These are phyloP conservation scores for Colletotrichum gigasporum DNA, from an alignment of 2,329 filamentous ascomycete genomes.

Conservation along the genomic window DNA sequence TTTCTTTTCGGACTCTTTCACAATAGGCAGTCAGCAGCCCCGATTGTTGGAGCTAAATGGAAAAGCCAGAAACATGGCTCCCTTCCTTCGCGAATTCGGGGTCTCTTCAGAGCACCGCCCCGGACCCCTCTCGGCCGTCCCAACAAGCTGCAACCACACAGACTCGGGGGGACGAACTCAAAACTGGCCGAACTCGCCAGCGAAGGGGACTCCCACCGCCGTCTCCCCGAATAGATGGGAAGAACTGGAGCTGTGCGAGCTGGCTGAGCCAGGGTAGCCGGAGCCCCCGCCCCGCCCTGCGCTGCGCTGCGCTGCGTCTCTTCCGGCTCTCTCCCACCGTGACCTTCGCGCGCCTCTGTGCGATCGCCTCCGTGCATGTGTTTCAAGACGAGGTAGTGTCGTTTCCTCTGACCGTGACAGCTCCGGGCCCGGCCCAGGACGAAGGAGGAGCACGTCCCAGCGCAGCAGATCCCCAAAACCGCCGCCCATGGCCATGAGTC, in stretches of 20 bases:
- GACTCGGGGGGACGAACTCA: conserved; percentile 13
- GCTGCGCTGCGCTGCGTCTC: no score
- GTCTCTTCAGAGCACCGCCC: not conserved
- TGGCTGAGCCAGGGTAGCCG: no score
- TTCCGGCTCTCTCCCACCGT: not conserved
- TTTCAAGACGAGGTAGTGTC: conserved; percentile 20
- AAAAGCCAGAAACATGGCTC: not conserved
- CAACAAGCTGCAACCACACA: conserved; percentile 19
- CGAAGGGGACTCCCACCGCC: not conserved
- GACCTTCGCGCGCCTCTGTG: not conserved
- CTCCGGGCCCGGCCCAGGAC: not conserved
- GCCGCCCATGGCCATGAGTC: no score
- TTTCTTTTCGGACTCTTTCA: not conserved
- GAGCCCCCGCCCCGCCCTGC: no score
- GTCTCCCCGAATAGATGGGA: conserved; percentile 14
- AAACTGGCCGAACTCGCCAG: not conserved
- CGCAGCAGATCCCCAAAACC: no score
- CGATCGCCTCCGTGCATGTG: conserved; percentile 22
- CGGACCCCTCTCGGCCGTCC: conserved; percentile 12
- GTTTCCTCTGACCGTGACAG: conserved; percentile 19
- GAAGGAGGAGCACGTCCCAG: not conserved
- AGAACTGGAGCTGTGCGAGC: not conserved
- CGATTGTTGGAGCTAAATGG: conserved; percentile 1
- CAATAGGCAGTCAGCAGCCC: not conserved
- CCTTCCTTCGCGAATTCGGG: conserved; percentile 10